Evolutionary conservation across 176 grass and related monocot genomes (phyloP).

Genomic region (Guadua angustifolia): DNA sequence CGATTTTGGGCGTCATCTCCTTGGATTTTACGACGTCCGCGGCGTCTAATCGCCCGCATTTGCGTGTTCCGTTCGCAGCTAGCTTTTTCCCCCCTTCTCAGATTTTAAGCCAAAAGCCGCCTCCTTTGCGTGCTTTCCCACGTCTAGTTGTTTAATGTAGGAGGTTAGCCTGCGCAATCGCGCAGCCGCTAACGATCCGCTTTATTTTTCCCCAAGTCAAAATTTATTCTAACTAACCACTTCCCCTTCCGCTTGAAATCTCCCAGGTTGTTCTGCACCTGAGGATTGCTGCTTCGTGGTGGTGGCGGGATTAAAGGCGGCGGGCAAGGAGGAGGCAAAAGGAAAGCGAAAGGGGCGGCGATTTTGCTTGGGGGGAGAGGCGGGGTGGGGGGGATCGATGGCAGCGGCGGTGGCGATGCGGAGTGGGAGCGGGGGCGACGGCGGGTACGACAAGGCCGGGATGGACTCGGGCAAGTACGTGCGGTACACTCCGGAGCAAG

Average conservation of each 20-base stretch:
- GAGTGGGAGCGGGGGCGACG: slow-evolving; percentile 60
- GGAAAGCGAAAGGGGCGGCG: slow-evolving; percentile 20
- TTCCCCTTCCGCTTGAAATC: slow-evolving; percentile 46
- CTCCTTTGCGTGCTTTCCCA: slow-evolving; percentile 71
- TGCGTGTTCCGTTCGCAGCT: slow-evolving; percentile 52
- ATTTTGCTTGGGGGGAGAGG: slow-evolving; percentile 21
- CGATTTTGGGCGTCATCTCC: slow-evolving; percentile 10
- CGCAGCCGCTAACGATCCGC: slow-evolving; percentile 26
- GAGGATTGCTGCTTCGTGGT: not conserved
- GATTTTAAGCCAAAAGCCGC: slow-evolving; percentile 60
- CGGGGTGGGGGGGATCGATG: slow-evolving; percentile 37
- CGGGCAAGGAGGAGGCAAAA: slow-evolving; percentile 40
- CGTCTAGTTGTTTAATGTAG: slow-evolving; percentile 48
- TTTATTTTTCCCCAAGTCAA: slow-evolving; percentile 43
- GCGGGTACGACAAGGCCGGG: slow-evolving; percentile 61
- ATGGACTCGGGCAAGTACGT: slow-evolving; percentile 92
- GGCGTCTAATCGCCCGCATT: slow-evolving; percentile 43
- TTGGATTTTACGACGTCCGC: not conserved
- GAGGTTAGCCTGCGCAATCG: slow-evolving; percentile 36
- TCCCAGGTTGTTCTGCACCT: slow-evolving; percentile 35
- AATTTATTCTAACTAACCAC: slow-evolving; percentile 34
- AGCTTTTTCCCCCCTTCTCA: slow-evolving; percentile 22
- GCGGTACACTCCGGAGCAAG: slow-evolving; percentile 96
- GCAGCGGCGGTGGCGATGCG: slow-evolving; percentile 76
- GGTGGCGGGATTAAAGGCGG: slow-evolving; percentile 35